Conservation (phyloP, 2,329 filamentous ascomycete species). For the Aspergillus novofumigatus region DNA sequence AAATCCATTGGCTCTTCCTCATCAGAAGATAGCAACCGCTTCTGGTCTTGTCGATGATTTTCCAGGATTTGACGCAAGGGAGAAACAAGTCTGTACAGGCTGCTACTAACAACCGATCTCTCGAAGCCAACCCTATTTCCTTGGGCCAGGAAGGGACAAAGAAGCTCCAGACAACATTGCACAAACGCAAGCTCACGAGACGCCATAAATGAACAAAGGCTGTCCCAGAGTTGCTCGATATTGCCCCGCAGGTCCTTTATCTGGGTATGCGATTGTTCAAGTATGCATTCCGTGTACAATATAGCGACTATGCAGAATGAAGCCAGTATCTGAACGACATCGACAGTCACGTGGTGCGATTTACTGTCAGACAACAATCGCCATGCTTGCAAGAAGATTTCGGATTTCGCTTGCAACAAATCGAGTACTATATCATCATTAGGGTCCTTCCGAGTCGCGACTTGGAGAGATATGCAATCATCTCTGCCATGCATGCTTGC, state of each 20-base stretch:
- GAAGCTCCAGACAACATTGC: conserved; percentile 28
- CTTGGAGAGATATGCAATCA: conserved; percentile 17
- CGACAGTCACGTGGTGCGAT: conserved; percentile 44
- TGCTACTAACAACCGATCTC: conserved; percentile 17
- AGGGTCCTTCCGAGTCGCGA: conserved; percentile 26
- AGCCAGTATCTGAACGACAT: conserved; percentile 48
- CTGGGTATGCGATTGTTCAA: conserved; percentile 28
- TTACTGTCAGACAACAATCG: conserved; percentile 38
- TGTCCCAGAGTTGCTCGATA: conserved; percentile 29
- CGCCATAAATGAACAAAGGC: conserved; percentile 31
- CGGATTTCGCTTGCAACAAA: conserved; percentile 43
- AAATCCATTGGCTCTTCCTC: conserved; percentile 41
- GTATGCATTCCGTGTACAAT: conserved; percentile 35
- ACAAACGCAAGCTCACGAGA: conserved; percentile 24
- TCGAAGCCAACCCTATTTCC: conserved; percentile 13
- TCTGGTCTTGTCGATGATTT: conserved; percentile 19
- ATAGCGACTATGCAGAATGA: conserved; percentile 45
- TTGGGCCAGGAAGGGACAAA: conserved; percentile 31
- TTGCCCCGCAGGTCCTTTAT: conserved; percentile 25
- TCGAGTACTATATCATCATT: conserved; percentile 42
- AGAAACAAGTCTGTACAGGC: conserved; percentile 22
- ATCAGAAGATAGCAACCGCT: conserved; percentile 5
- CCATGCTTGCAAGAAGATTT: conserved; percentile 44
- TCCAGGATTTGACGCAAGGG: conserved; percentile 32
- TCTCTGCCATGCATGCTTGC: conserved; percentile 24